Evolutionary conservation across 2,329 filamentous ascomycete genomes (phyloP).

Genomic region (Arthrobotrys pseudoclavata): DNA sequence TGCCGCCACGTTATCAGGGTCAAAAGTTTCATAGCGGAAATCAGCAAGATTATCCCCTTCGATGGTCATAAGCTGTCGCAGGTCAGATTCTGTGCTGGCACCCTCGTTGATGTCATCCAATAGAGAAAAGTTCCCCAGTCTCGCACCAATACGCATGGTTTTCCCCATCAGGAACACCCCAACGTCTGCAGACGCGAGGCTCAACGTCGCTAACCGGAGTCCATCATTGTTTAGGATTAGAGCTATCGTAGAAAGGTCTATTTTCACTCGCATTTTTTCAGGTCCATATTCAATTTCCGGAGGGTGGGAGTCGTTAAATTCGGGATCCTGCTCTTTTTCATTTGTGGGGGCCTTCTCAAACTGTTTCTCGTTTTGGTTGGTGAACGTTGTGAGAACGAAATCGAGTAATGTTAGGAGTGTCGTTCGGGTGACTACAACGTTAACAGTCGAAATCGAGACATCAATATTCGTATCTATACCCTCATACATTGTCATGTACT

Average conservation of each 20-base stretch:
- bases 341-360: constrained; percentile 65
- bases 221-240: constrained; percentile 98
- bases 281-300: constrained; percentile 66
- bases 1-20: constrained; percentile 75
- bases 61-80: constrained; percentile 91
- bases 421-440: constrained; percentile 91
- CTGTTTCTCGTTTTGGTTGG: constrained; percentile 73
- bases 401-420: constrained; percentile 93
- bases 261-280: constrained; percentile 91
- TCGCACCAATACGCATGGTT: constrained; percentile 87
- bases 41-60: constrained; percentile 95
- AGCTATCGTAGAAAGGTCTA: constrained; percentile 91
- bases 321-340: constrained; percentile 64
- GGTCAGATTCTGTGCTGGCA: constrained; percentile 81
- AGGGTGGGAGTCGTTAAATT: constrained; percentile 40
- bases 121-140: constrained; percentile 86
- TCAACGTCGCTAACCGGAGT: constrained; percentile 90
- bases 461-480: constrained; percentile 94
- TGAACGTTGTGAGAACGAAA: constrained; percentile 93
- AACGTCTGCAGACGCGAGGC: constrained; percentile 91
- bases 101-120: constrained; percentile 95
- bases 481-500: constrained; percentile 92
- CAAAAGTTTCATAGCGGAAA: constrained; percentile 97
- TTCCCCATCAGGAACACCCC: constrained; percentile 88
- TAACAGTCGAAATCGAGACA: constrained; percentile 92